These are phyloP conservation scores for Acer yangbiense DNA, from an alignment of 345 rosid genomes.

Conservation along the genomic window DNA sequence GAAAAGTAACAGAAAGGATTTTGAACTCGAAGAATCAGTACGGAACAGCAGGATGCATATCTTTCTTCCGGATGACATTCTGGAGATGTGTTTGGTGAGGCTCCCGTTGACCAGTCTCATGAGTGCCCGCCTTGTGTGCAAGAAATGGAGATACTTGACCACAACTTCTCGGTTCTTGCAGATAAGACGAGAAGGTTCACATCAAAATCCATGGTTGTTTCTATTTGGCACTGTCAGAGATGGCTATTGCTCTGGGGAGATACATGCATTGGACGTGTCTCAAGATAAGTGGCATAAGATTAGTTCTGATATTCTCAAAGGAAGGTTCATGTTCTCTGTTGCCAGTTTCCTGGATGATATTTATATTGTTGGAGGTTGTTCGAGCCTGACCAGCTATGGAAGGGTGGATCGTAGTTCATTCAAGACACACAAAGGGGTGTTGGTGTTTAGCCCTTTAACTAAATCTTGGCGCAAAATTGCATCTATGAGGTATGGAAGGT, in stretches of 20 bases:
- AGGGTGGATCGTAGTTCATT: conserved; percentile 77
- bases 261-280: conserved; percentile 75
- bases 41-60: conserved; percentile 56
- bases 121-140: conserved; percentile 95
- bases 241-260: conserved; percentile 78
- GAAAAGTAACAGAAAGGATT: conserved; percentile 56
- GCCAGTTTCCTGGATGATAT: conserved; percentile 72
- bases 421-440: conserved; percentile 80
- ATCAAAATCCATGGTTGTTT: conserved; percentile 90
- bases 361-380: conserved; percentile 87
- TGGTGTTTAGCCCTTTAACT: conserved; percentile 74
- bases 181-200: conserved; percentile 67
- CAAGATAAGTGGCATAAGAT: conserved; percentile 81
- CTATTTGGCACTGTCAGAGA: conserved; percentile 81
- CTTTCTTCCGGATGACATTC: conserved; percentile 83
- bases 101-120: conserved; percentile 79
- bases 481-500: conserved; percentile 87
- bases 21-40: conserved; percentile 44
- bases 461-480: conserved; percentile 83
- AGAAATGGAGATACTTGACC: conserved; percentile 84
- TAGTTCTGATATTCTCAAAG: conserved; percentile 64
- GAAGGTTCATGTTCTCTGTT: conserved; percentile 89
- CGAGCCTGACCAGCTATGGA: conserved; percentile 63
- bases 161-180: conserved; percentile 69
- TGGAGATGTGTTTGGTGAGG: conserved; percentile 91